Conservation (phyloP, 2,329 filamentous ascomycete genomes). For the Sporothrix brunneoviolacea region DNA sequence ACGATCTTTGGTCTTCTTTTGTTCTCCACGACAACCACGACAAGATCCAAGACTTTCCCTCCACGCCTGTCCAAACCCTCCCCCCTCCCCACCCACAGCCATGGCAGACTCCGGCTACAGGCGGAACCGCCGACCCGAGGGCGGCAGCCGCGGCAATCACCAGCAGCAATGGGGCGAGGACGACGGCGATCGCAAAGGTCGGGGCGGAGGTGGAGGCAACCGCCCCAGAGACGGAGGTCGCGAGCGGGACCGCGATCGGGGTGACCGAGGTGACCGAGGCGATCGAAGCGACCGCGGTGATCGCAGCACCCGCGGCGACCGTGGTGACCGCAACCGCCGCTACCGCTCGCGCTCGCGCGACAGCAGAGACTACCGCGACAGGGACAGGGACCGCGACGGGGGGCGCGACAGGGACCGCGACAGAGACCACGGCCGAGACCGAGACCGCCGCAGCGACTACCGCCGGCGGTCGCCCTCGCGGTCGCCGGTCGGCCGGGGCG, state of each 20-base stretch:
- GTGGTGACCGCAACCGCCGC: constrained; percentile 11
- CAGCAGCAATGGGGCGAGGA: too few species aligned
- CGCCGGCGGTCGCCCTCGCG: too few species aligned
- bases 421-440: neutral
- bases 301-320: constrained; percentile 3
- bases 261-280: neutral
- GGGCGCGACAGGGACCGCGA: neutral
- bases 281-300: neutral
- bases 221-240: constrained; percentile 11
- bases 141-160: constrained; percentile 4
- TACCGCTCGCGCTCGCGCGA: constrained; percentile 17
- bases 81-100: too few species aligned
- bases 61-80: too few species aligned
- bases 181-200: neutral
- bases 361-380: constrained; percentile 4
- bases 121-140: constrained; percentile 16
- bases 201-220: constrained; percentile 1
- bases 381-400: constrained; percentile 8
- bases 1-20: too few species aligned
- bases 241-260: constrained; percentile 5
- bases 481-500: neutral
- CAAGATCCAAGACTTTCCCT: too few species aligned
- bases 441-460: neutral
- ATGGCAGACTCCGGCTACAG: constrained; percentile 16
- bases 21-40: too few species aligned